These are phyloP conservation scores for Agaricus sinodeliciosus DNA, from an alignment of 768 basidiomycete species.

Conservation along the genomic window DNA sequence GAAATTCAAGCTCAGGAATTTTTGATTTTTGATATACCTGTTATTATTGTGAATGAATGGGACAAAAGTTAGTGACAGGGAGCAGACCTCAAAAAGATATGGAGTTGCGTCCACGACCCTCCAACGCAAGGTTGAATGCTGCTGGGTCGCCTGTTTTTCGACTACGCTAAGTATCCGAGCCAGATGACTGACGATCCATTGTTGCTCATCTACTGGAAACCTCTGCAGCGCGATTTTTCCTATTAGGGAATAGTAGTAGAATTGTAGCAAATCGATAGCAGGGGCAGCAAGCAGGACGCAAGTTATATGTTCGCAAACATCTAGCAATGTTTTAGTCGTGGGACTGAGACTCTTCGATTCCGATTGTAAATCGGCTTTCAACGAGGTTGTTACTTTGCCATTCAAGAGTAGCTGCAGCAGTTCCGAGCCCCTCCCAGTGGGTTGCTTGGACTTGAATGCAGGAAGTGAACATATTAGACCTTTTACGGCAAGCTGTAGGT, in stretches of 20 bases:
- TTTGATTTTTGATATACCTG: slow-evolving; percentile 4
- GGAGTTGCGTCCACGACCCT: slow-evolving; percentile 46
- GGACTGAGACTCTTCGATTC: slow-evolving; percentile 1
- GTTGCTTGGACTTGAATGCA: slow-evolving; percentile 2
- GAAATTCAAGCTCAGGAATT: slow-evolving; percentile 2
- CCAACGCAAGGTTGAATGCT: slow-evolving; percentile 31
- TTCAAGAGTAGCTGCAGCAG: slow-evolving; percentile 25
- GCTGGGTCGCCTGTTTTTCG: slow-evolving; percentile 18
- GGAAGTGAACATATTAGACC: slow-evolving; percentile 11
- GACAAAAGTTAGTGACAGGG: neutral
- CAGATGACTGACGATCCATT: slow-evolving; percentile 38
- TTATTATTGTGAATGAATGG: neutral
- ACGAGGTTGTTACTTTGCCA: slow-evolving; percentile 28
- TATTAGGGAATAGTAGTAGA: slow-evolving; percentile 39
- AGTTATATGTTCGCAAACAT: slow-evolving; percentile 6
- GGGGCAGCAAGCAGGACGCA: slow-evolving; percentile 21
- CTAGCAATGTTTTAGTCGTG: neutral
- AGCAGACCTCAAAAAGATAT: slow-evolving; percentile 40
- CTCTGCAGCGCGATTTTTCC: slow-evolving; percentile 42
- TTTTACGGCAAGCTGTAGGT: slow-evolving; percentile 35
- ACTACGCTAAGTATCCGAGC: slow-evolving; percentile 30
- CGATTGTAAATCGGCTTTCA: slow-evolving; percentile 16
- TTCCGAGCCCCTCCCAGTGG: slow-evolving; percentile 5
- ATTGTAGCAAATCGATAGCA: slow-evolving; percentile 42
- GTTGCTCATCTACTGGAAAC: slow-evolving; percentile 35